Evolutionary conservation across 1,284 basidiomycete species (phyloP).

Genomic region (Microbotryum violaceum): DNA sequence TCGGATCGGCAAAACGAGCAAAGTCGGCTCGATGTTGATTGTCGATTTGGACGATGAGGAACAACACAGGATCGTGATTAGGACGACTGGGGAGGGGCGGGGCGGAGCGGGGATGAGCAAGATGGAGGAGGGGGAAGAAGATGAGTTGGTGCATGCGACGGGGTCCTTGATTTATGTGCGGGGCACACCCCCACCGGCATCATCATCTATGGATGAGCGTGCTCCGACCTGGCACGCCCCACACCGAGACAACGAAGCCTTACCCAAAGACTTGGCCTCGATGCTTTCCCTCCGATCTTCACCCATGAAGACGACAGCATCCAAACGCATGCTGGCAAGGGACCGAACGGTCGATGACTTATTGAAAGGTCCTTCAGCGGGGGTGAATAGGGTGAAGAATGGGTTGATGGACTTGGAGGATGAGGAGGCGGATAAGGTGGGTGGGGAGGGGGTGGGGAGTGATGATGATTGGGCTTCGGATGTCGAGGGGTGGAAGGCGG

Average conservation of each 20-base stretch:
- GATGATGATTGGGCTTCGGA: conserved; percentile 31
- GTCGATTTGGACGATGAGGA: background rate
- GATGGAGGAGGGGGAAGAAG: conserved; percentile 1
- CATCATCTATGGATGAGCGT: background rate
- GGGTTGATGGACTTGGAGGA: conserved; percentile 6
- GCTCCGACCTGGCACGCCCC: background rate
- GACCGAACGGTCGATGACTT: conserved; percentile 15
- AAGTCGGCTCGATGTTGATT: too few relatives aligned
- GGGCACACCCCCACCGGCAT: background rate
- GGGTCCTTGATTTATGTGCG: conserved; percentile 12
- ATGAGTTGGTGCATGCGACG: background rate
- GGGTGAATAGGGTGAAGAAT: background rate
- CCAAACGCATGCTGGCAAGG: background rate
- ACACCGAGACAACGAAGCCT: too few relatives aligned
- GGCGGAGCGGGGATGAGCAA: too few relatives aligned
- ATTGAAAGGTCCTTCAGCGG: conserved; percentile 13
- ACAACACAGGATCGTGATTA: background rate
- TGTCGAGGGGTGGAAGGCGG: conserved; percentile 26
- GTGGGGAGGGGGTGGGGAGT: background rate
- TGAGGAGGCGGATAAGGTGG: background rate
- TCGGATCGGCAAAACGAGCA: background rate
- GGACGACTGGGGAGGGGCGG: background rate
- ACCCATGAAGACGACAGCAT: conserved; percentile 10
- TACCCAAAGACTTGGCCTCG: conserved; percentile 22
- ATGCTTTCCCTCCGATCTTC: conserved; percentile 22